These are phyloP conservation scores for Piromyces sp. DNA, from an alignment of 192 early-diverging fungal genomes.

Conservation along the genomic window DNA sequence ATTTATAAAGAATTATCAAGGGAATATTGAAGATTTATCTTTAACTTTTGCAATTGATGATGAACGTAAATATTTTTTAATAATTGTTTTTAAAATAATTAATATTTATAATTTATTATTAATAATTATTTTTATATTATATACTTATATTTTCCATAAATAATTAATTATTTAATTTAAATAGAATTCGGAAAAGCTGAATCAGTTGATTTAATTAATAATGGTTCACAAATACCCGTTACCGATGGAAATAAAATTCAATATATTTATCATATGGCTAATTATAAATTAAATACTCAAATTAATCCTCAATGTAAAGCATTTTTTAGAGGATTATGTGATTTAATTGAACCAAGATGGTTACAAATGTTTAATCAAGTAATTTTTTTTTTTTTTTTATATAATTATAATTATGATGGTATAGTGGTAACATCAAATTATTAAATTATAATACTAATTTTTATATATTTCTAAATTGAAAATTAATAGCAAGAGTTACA, in stretches of 20 bases:
- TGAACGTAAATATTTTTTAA: constrained; percentile 18
- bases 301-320: constrained; percentile 59
- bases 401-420: too few relatives aligned
- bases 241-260: constrained; percentile 69
- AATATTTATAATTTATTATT: too few relatives aligned
- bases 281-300: constrained; percentile 71
- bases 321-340: constrained; percentile 67
- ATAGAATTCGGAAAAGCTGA: constrained; percentile 2
- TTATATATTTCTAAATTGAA: too few relatives aligned
- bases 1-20: constrained; percentile 50
- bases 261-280: constrained; percentile 75
- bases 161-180: constrained; percentile 2
- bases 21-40: constrained; percentile 49
- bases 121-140: too few relatives aligned
- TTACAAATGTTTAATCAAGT: constrained; percentile 78
- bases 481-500: constrained; percentile 58
- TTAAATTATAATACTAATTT: too few relatives aligned
- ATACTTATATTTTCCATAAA: too few relatives aligned
- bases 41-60: constrained; percentile 46
- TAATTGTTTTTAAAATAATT: too few relatives aligned
- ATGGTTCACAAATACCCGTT: constrained; percentile 57
- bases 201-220: constrained; percentile 54
- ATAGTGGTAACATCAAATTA: too few relatives aligned
- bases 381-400: not conserved
- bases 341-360: constrained; percentile 76